Conservation (phyloP, 768 basidiomycete genomes). For the Termitomyces eurrhizus region DNA sequence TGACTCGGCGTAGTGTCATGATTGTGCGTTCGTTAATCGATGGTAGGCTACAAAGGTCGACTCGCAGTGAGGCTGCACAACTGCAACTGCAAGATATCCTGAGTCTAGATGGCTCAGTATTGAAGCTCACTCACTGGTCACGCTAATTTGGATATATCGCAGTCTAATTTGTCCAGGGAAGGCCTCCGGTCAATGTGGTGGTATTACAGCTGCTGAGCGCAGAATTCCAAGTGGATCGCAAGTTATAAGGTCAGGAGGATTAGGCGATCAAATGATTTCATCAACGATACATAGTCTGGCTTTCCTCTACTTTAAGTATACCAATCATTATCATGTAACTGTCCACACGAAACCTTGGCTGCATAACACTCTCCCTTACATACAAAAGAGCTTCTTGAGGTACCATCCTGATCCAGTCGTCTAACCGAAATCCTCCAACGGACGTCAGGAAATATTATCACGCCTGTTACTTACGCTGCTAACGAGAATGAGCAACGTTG, state of each 20-base stretch:
- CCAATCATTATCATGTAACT: too few relatives aligned
- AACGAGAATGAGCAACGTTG: neutral
- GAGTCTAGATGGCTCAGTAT: neutral
- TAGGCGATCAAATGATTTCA: neutral
- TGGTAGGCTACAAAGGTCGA: neutral
- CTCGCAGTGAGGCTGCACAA: neutral
- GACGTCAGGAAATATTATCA: neutral
- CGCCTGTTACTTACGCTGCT: too few relatives aligned
- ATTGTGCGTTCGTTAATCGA: neutral
- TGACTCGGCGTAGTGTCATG: conserved; percentile 57
- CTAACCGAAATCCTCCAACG: too few relatives aligned
- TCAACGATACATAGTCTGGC: neutral
- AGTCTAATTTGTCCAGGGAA: neutral
- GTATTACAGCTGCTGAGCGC: neutral
- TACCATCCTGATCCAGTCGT: too few relatives aligned
- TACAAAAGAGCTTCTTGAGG: neutral
- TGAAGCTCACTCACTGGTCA: neutral
- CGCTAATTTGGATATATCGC: neutral
- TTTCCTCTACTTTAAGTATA: too few relatives aligned
- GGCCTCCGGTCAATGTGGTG: neutral
- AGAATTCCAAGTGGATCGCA: too few relatives aligned
- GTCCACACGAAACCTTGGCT: neutral
- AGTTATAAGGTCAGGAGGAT: neutral
- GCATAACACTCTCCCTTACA: neutral
- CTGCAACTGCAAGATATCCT: neutral